Evolutionary conservation across 139 green algal species (phyloP).

Genomic region (Mychonastes homosphaera): DNA sequence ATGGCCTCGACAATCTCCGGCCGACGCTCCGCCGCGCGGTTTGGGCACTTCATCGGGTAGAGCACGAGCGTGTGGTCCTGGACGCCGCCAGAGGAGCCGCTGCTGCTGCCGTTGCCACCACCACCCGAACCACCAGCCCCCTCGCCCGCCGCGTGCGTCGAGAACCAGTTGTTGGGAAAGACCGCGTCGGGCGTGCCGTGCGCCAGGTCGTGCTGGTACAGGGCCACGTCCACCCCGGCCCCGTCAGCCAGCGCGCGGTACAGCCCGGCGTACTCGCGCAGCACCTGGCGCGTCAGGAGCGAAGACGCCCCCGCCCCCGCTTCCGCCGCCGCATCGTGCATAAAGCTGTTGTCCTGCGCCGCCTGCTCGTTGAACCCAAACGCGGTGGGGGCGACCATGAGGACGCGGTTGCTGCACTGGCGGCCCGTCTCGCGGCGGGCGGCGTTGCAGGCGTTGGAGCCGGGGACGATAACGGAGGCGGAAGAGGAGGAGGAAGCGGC

Average conservation of each 20-base stretch:
- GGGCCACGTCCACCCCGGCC: conserved; percentile 33
- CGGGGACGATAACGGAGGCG: too few species aligned
- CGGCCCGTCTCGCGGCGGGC: conserved; percentile 5
- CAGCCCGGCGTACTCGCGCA: conserved; percentile 68
- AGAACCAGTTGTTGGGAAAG: conserved; percentile 98
- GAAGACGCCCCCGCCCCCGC: conserved; percentile 15
- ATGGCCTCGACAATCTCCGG: conserved; percentile 57
- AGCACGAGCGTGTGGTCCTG: conserved; percentile 59
- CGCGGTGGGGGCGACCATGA: conserved; percentile 91
- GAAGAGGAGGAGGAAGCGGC: too few species aligned
- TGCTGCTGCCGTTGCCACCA: neutral
- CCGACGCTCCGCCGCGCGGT: conserved; percentile 64
- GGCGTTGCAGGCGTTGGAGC: neutral
- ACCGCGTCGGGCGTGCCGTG: conserved; percentile 86
- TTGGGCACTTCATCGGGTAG: conserved; percentile 90
- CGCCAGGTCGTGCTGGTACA: conserved; percentile 61
- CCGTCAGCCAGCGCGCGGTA: conserved; percentile 69
- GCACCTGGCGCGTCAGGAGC: conserved; percentile 35
- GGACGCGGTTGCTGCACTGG: conserved; percentile 74
- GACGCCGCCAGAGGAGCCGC: conserved; percentile 22
- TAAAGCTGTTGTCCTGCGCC: conserved; percentile 85
- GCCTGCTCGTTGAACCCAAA: conserved; percentile 92
- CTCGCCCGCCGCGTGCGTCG: conserved; percentile 19
- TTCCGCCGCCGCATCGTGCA: conserved; percentile 52
- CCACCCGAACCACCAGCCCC: conserved; percentile 10